A percentile compares a stretch with the other conserved stretches of the same genome.
Evolutionary conservation across 2,329 filamentous ascomycete genomes (phyloP).

Genomic region (Clarireedia paspali): DNA sequence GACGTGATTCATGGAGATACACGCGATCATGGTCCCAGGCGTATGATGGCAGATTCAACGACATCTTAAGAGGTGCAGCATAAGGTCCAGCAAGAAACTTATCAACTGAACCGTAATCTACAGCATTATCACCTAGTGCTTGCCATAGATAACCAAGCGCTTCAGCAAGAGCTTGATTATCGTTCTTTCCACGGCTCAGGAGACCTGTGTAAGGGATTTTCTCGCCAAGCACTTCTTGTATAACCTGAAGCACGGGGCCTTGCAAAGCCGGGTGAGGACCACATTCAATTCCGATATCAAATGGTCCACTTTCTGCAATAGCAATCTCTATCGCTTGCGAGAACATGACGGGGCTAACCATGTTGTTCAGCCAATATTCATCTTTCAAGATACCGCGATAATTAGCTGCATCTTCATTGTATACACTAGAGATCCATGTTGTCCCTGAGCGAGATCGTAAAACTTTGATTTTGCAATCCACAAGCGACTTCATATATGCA

Average conservation of each 20-base stretch:
- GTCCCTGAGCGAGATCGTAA: constrained; percentile 5
- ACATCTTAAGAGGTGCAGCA: not conserved
- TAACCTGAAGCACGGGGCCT: constrained; percentile 14
- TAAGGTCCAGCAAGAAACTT: not conserved
- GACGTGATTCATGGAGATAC: constrained; percentile 45
- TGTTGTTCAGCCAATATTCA: constrained; percentile 31
- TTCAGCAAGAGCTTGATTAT: constrained; percentile 6
- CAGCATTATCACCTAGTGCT: constrained; percentile 1
- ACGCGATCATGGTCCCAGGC: constrained; percentile 4
- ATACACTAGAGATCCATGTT: constrained; percentile 33
- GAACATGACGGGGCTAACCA: constrained; percentile 36
- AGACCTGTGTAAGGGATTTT: constrained; percentile 12
- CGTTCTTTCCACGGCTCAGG: constrained; percentile 9
- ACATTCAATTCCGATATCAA: constrained; percentile 18
- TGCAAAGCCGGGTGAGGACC: constrained; percentile 21
- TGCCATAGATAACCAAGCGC: constrained; percentile 5
- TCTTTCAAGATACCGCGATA: constrained; percentile 7
- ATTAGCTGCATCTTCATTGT: not conserved
- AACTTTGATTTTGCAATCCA: constrained; percentile 23
- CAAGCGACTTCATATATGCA: constrained; percentile 8
- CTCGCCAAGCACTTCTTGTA: constrained; percentile 4
- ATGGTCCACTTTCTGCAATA: constrained; percentile 4
- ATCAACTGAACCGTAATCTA: not conserved
- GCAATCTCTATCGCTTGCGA: constrained; percentile 29
- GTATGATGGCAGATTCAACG: constrained; percentile 8